A percentile compares a stretch with the other conserved stretches of the same genome.
Conservation (phyloP, 441 rosid species). For the Corymbia citriodora region DNA sequence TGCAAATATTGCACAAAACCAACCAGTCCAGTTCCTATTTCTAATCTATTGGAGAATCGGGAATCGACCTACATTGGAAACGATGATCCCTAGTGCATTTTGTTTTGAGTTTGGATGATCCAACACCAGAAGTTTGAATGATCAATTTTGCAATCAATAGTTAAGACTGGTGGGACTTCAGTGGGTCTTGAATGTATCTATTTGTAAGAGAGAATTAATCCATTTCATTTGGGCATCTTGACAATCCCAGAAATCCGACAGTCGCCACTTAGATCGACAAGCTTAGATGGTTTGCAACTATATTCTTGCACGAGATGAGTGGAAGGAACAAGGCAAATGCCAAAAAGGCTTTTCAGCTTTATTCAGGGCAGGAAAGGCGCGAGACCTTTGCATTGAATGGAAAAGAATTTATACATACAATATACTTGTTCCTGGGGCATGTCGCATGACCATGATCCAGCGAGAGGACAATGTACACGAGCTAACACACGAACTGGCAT, state of each 20-base stretch:
- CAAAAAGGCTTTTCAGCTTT: not conserved
- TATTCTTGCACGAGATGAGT: not conserved
- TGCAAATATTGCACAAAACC: not conserved
- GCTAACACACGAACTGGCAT: not conserved
- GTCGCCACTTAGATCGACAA: not conserved
- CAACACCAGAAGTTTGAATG: not conserved
- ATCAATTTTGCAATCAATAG: not conserved
- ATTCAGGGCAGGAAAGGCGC: not conserved
- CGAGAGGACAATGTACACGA: not conserved
- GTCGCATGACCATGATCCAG: not conserved
- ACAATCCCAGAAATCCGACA: not conserved
- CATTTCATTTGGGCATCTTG: not conserved
- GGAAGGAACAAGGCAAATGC: not conserved
- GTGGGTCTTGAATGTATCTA: not conserved
- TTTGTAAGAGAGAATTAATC: not conserved
- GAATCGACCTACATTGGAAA: not conserved
- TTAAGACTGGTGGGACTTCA: not conserved
- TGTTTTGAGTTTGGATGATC: not conserved
- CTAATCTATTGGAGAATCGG: not conserved
- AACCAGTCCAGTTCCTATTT: not conserved
- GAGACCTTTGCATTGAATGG: not conserved
- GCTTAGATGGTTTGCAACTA: not conserved
- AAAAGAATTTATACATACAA: not conserved
- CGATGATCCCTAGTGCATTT: not conserved
- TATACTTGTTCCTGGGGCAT: not conserved